These are phyloP conservation scores for Geosmithia morbida DNA, from an alignment of 2,329 filamentous ascomycete genomes.

Conservation along the genomic window DNA sequence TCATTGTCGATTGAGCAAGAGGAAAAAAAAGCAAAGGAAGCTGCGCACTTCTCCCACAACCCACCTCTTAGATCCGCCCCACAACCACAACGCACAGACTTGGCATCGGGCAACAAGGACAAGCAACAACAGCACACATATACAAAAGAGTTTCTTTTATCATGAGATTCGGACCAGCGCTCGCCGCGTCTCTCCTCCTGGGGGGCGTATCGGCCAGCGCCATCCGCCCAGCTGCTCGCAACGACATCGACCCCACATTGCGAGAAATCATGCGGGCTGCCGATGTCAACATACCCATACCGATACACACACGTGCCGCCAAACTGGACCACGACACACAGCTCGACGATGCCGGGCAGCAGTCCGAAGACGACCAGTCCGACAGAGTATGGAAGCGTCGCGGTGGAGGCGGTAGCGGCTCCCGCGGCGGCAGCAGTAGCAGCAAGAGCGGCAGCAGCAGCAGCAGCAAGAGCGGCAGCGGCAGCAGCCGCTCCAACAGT, in stretches of 20 bases:
- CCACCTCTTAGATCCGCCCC: too few relatives aligned
- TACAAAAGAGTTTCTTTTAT: too few relatives aligned
- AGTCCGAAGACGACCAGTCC: slow-evolving; percentile 2
- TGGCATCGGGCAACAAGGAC: neutral
- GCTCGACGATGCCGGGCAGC: too few relatives aligned
- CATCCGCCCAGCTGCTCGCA: slow-evolving; percentile 5
- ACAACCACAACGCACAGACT: too few relatives aligned
- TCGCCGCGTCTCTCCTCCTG: slow-evolving; percentile 14
- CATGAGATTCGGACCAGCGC: slow-evolving; percentile 17
- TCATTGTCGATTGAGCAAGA: too few relatives aligned
- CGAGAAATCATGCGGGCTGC: slow-evolving; percentile 7
- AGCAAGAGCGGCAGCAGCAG: neutral
- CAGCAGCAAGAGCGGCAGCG: neutral
- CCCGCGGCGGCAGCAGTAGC: neutral
- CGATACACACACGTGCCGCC: too few relatives aligned
- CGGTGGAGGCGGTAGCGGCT: slow-evolving; percentile 13
- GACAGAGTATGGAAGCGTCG: slow-evolving; percentile 41
- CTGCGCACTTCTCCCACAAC: too few relatives aligned
- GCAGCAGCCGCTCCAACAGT: neutral
- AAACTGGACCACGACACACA: too few relatives aligned
- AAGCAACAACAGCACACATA: neutral
- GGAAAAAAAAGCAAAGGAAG: too few relatives aligned
- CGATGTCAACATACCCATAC: neutral
- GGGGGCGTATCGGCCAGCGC: slow-evolving; percentile 11
- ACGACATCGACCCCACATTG: neutral